Evolutionary conservation across 768 basidiomycete species (phyloP), one percentile per base, ranked within the genome.

Genomic region (Mycena filopes): DNA sequence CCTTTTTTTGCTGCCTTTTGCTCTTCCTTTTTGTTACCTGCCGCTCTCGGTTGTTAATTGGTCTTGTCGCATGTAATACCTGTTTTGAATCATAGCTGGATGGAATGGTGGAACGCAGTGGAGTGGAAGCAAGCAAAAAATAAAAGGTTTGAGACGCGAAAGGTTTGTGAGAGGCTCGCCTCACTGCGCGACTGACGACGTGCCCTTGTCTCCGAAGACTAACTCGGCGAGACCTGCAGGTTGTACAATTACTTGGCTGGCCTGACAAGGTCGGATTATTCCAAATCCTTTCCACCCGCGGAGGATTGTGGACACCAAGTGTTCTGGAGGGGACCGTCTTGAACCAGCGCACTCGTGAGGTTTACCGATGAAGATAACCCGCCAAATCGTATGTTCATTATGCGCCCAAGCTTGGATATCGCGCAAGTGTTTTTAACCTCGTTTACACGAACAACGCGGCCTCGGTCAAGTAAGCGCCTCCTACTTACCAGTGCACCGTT

Each of bases 201-300:
- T 85, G 87, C 79, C 90, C 91, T 91, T 86, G 77, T 92, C 91
- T 93, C 91, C 90, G 83, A 90, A 88, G 92, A 94, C 91, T 91
- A 93, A 93, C 90, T 93, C 88, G 92, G 92, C 87, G 77, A 84
- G 84, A 82, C 87, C 91, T 85, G 90, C 86, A 84, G 88, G 86
- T 88, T 94, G 92, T 91, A 87, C 89, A 93, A 94, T 94, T 89
- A 82, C 92, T 94, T 93, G 89, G 91, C 92, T 93, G 89, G 89
- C 86, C 89, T 81, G 86, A 87, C 89, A 87, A 86, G 90, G 86
- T 79, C 89, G 79, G 73, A 90, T 93, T 93, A 93, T 90, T 90
- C 92, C 89, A 89, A 87, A 85, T 80, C 77, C 83, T 71, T 65
- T 68, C 83, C 89, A 86, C 76, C 76, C 65, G 78, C 82, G 86